Evolutionary conservation across 1,139 yeast genomes (phyloP), one percentile per base, ranked within the genome.

Genomic region (Yamadazyma sp.): DNA sequence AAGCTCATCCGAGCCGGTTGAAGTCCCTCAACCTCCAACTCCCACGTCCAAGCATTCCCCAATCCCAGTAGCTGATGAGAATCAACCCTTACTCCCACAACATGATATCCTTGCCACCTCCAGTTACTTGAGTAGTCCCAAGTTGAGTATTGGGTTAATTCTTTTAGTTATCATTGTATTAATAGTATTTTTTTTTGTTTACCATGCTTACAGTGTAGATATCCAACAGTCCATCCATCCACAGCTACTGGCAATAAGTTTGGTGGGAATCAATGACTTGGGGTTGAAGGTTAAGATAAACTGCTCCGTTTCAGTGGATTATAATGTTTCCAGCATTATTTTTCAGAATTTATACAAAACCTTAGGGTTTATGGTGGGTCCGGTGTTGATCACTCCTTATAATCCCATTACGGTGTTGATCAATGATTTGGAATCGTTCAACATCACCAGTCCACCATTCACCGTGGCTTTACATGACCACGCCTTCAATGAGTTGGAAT

Each of bases 231-330:
- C 62, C 2, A 45, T 59, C 8, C 41, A 43, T 16, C 50, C 61
- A 12, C 46, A 53, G 31, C 41, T 59, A 44, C 35, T 46, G 41
- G 38, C 44, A 44, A 29, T 50, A 52, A 21, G 45, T 21, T 39
- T 61, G 2, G 40, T 57, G 11, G 54, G 54, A 7, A 46, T 65
- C 29, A 50, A 52, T 31, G 53, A 51, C 15, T 45, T 45, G 26
- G 62, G 70, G 9, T 32, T 59, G 23, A 50, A 54, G 31, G 44
- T 57, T 21, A 59, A 55, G 37, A 53, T 64, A 7, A 43, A 49
- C 4, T 65, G 63, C 2, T 44, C 59, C 0, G 40, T 64, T 4
- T 38, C 45, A 4, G 45, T 64, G 17, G 47, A 62, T 42, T 66
- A 64, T 43, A 44, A 51, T 9, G 51, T 65, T 14, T 23, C 47